These are phyloP conservation scores for Candida coquimbonensis DNA, from an alignment of 805 yeast species.

Conservation along the genomic window DNA sequence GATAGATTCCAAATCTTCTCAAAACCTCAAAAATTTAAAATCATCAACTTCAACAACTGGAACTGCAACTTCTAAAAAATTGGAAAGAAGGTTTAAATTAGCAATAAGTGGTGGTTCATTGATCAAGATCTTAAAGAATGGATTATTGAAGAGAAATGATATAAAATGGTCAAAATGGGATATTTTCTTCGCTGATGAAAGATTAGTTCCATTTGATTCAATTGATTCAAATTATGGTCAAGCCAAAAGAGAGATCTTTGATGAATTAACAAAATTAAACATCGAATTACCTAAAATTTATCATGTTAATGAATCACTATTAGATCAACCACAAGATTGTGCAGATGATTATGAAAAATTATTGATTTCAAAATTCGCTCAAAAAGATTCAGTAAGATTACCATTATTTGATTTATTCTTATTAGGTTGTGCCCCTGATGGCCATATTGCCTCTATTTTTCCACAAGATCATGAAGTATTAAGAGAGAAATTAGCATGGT, in stretches of 20 bases:
- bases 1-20: not conserved
- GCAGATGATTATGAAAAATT: conserved; percentile 90
- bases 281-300: conserved; percentile 58
- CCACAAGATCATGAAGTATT: conserved; percentile 80
- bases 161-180: conserved; percentile 95
- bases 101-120: conserved; percentile 93
- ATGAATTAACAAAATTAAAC: conserved; percentile 37
- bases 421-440: conserved; percentile 98
- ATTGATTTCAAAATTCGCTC: conserved; percentile 85
- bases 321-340: conserved; percentile 81
- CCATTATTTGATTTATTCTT: conserved; percentile 90
- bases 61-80: conserved; percentile 28
- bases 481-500: conserved; percentile 91
- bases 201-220: conserved; percentile 82
- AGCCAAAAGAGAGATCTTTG: conserved; percentile 77
- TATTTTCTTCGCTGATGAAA: conserved; percentile 91
- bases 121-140: conserved; percentile 79
- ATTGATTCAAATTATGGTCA: conserved; percentile 86
- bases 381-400: conserved; percentile 89
- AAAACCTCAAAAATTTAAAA: not conserved
- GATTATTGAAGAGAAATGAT: conserved; percentile 66
- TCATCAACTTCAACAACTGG: not conserved
- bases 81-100: conserved; percentile 67
- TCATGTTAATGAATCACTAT: conserved; percentile 73
- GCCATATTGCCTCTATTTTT: conserved; percentile 94